Conservation (phyloP, 2,329 filamentous ascomycete genomes). For the Pezicula neosporulosa region DNA sequence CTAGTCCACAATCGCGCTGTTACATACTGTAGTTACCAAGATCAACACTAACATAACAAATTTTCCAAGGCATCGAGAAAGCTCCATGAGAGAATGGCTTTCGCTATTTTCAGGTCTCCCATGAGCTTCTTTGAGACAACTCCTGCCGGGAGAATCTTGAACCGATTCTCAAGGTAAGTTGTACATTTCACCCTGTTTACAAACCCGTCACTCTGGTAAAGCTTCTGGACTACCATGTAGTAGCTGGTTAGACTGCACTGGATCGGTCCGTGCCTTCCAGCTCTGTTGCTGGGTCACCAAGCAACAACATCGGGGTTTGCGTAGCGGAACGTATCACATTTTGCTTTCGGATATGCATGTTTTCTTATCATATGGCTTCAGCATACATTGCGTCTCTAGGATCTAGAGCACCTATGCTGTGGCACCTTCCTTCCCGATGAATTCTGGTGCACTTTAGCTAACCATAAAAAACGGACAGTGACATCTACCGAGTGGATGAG, state of each 20-base stretch:
- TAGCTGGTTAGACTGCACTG: too few species aligned
- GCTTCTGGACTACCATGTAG: neutral
- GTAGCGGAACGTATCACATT: neutral
- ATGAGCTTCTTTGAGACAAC: conserved; percentile 99
- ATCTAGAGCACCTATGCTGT: conserved; percentile 8
- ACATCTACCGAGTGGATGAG: conserved; percentile 45
- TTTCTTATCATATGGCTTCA: neutral
- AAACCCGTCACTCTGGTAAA: neutral
- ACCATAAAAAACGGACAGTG: conserved; percentile 31
- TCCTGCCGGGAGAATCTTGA: conserved; percentile 91
- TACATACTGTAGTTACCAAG: conserved; percentile 18
- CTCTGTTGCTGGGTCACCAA: neutral
- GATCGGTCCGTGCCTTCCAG: conserved; percentile 2
- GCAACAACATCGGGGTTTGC: too few species aligned
- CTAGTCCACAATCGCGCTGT: neutral
- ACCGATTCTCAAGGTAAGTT: conserved; percentile 84
- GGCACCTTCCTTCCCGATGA: conserved; percentile 10
- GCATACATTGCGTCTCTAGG: neutral
- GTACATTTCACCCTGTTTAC: neutral
- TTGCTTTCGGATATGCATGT: too few species aligned
- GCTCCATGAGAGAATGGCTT: conserved; percentile 95
- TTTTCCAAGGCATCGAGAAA: conserved; percentile 76
- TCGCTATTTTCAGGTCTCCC: conserved; percentile 92
- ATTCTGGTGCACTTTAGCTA: conserved; percentile 15
- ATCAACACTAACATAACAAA: conserved; percentile 9